These are phyloP conservation scores for Blepharisma japonicum DNA, from an alignment of 73 alveolate species.

Conservation along the genomic window DNA sequence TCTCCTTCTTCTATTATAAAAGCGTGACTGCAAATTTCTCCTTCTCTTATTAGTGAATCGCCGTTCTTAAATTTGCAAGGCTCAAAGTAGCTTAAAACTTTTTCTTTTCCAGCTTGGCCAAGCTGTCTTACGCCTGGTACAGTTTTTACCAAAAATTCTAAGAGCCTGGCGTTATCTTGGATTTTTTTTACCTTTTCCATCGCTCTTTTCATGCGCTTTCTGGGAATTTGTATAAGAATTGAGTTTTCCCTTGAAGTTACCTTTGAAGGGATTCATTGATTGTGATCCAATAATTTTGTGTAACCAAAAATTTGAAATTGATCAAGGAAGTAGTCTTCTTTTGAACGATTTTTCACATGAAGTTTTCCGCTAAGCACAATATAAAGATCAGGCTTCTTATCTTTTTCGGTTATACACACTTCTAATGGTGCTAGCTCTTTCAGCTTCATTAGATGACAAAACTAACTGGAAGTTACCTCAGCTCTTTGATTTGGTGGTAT, in stretches of 20 bases:
- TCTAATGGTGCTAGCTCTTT: background rate
- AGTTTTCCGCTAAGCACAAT: background rate
- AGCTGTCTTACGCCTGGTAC: slow-evolving; percentile 12
- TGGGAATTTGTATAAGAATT: background rate
- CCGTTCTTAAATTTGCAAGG: background rate
- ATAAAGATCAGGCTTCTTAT: background rate
- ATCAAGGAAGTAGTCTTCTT: background rate
- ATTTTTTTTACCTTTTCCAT: background rate
- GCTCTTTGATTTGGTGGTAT: background rate
- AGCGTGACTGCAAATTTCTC: background rate
- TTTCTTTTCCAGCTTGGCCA: slow-evolving; percentile 16
- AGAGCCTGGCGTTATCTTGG: background rate
- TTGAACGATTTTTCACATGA: background rate
- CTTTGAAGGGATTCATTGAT: background rate
- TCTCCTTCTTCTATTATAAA: slow-evolving; percentile 16
- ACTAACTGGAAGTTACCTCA: background rate
- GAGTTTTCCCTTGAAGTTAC: background rate
- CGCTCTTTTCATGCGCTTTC: background rate
- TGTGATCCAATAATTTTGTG: background rate
- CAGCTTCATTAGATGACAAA: background rate
- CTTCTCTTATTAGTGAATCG: slow-evolving; percentile 9
- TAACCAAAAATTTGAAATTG: background rate
- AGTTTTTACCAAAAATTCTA: slow-evolving; percentile 1
- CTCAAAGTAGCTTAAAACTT: background rate
- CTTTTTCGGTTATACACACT: background rate